Conservation (phyloP, 2,329 filamentous ascomycete species). For the Xylariaceae sp. region DNA sequence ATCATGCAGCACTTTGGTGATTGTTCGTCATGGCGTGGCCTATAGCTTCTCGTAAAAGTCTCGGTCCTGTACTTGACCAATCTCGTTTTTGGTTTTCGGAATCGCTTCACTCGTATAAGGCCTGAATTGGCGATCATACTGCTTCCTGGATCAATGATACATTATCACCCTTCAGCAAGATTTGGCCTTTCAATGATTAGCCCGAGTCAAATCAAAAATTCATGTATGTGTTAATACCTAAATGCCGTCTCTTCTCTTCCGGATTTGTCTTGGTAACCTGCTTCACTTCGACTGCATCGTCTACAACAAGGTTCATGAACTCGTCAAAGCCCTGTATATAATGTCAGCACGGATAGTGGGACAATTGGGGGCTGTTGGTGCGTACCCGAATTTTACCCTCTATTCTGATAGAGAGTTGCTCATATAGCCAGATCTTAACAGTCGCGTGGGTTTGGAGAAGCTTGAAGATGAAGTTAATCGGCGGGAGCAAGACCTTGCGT, state of each 20-base stretch:
- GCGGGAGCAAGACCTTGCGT: slow-evolving; percentile 56
- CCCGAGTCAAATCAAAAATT: background rate
- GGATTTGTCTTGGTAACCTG: slow-evolving; percentile 73
- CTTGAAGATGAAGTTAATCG: slow-evolving; percentile 88
- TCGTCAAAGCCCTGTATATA: slow-evolving; percentile 85
- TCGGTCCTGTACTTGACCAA: background rate
- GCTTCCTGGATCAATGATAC: slow-evolving; percentile 55
- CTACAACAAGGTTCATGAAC: slow-evolving; percentile 98
- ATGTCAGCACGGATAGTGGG: slow-evolving; percentile 1
- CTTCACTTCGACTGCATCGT: slow-evolving; percentile 91
- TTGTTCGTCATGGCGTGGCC: background rate
- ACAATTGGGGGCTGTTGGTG: slow-evolving; percentile 7
- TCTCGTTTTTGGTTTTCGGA: background rate
- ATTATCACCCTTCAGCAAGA: slow-evolving; percentile 64
- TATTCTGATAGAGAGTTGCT: slow-evolving; percentile 89
- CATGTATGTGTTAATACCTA: slow-evolving; percentile 56
- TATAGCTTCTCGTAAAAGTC: background rate
- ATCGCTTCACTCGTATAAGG: too few species aligned
- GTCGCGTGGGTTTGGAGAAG: slow-evolving; percentile 76
- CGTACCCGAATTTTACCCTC: slow-evolving; percentile 92
- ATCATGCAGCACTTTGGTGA: slow-evolving; percentile 6
- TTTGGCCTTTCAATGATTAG: slow-evolving; percentile 46
- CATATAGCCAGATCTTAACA: slow-evolving; percentile 94
- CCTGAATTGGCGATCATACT: slow-evolving; percentile 22
- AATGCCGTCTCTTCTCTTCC: slow-evolving; percentile 69